phyloP scores from a whole-genome alignment of 2,329 filamentous ascomycete genomes.

The Ophiostoma perfectum region DNA sequence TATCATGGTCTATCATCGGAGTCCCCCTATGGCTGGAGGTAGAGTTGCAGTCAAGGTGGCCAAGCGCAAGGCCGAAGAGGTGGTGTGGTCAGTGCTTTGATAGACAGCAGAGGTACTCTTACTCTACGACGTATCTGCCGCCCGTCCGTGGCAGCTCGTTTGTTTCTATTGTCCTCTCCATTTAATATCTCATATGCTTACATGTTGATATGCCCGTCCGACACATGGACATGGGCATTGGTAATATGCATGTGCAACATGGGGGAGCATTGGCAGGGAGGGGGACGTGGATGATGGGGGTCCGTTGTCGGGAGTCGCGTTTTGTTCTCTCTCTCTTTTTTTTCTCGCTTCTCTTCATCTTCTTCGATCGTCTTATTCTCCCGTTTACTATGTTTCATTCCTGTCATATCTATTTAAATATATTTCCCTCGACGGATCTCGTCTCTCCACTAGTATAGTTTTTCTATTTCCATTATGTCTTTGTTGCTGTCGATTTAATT shows the following conservation, averaged over 20 bases:
- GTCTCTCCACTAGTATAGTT: not conserved
- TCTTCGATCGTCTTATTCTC: too few relatives aligned
- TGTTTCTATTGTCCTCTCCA: not conserved
- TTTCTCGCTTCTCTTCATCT: not conserved
- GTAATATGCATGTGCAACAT: constrained; percentile 7
- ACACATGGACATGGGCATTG: constrained; percentile 4
- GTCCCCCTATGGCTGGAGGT: not conserved
- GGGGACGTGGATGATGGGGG: not conserved
- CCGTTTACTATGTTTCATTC: not conserved
- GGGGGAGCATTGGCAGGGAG: not conserved
- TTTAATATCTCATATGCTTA: not conserved
- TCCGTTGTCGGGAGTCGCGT: not conserved
- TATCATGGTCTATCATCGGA: not conserved
- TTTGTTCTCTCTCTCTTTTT: not conserved
- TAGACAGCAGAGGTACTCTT: not conserved
- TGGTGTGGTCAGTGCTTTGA: not conserved
- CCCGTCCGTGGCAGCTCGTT: not conserved
- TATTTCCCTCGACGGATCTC: not conserved
- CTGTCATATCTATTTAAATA: not conserved
- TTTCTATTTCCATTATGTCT: not conserved
- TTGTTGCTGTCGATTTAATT: not conserved
- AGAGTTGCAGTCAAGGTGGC: not conserved
- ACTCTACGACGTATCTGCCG: not conserved
- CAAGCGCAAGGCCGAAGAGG: not conserved
- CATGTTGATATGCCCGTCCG: not conserved